Evolutionary conservation across 2,329 filamentous ascomycete genomes (phyloP), one percentile per base, ranked within the genome.

Genomic region (Aspergillus puulaauensis): DNA sequence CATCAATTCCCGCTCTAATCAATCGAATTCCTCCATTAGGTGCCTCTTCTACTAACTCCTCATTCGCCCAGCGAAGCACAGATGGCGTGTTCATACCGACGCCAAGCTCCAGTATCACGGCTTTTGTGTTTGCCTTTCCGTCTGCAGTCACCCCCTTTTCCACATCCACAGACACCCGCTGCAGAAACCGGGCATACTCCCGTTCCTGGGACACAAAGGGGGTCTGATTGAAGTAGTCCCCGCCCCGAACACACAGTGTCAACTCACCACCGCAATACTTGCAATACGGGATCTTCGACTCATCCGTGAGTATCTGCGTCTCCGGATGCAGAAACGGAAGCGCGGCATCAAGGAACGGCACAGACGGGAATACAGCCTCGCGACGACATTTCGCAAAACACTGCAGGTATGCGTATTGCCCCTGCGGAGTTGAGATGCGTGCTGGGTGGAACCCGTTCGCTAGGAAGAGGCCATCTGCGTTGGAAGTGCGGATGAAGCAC

Each of bases 21-120:
- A 68, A 40, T 9, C 59, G 51, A 8, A 61, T 52, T 2, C 44
- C 24, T 23, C 58, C 33, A 43, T 37, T 48, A 3, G 27, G 27
- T 4, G 57, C 50, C 9, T 55, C 40, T 6, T 58, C 54, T 0
- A 68, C 60, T 33, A 64, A 33, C 19, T 65, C 60, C 35, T 68
- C 66, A 52, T 67, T 64, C 19, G 61, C 59, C 64, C 62, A 66
- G 19, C 64, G 54, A 50, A 68, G 15, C 17, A 68, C 64, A 19
- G 48, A 59, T 1, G 66, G 65, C 1, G 66, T 68, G 12, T 66
- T 67, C 44, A 67, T 23, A 3, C 65, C 66, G 17, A 65, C 64
- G 0, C 65, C 66, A 6, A 68, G 41, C 48, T 67, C 65, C 9
- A 68, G 49, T 41, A 67, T 52, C 2, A 68, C 65, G 4, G 37